Conservation (phyloP, 345 rosid genomes). For the Dimocarpus longan region DNA sequence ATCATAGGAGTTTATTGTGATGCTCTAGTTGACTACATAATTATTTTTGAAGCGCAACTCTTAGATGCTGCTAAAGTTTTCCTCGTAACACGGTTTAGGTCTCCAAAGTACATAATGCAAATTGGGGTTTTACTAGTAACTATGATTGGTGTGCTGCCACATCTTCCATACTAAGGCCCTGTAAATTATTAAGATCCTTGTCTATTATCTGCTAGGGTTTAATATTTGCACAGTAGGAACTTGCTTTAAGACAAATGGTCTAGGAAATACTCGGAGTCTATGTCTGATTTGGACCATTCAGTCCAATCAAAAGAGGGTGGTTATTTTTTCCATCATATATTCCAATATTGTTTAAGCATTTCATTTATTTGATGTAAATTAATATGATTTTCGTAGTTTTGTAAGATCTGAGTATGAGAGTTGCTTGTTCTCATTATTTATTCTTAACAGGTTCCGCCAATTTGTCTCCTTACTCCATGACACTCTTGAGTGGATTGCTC, state of each 20-base stretch:
- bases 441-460: slow-evolving; percentile 57
- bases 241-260: not conserved
- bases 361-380: not conserved
- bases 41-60: not conserved
- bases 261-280: not conserved
- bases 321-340: no score
- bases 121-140: not conserved
- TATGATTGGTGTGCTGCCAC: not conserved
- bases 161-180: not conserved
- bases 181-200: not conserved
- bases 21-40: not conserved
- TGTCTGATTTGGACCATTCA: not conserved
- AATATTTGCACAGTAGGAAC: no score
- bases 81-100: not conserved
- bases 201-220: not conserved
- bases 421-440: not conserved
- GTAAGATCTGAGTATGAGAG: not conserved
- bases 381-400: not conserved
- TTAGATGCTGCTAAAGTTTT: not conserved
- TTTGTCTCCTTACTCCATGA: slow-evolving; percentile 67
- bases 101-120: not conserved
- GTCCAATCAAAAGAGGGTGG: not conserved
- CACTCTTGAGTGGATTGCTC: slow-evolving; percentile 78
- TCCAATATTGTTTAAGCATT: not conserved
- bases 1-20: not conserved